Conservation (phyloP, 192 early-diverging fungal species). For the Cladochytrium replicatum region DNA sequence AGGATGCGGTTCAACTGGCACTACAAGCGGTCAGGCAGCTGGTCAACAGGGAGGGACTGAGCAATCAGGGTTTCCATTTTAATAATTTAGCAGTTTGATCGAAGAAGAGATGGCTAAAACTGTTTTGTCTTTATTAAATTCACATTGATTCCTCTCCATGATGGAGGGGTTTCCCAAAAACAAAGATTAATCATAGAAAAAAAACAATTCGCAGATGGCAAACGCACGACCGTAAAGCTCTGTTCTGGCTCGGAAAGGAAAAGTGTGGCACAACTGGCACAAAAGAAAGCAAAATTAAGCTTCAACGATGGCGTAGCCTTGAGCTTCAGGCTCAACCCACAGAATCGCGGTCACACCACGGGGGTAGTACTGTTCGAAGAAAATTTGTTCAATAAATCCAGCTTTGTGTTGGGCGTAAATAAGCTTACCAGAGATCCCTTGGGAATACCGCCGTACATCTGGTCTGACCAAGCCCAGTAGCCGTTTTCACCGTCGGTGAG, state of each 20-base stretch:
- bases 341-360: constrained; percentile 15
- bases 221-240: background rate
- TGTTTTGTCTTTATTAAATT: too few relatives aligned
- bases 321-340: too few relatives aligned
- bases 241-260: too few relatives aligned
- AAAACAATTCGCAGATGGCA: background rate
- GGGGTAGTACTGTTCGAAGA: constrained; percentile 8
- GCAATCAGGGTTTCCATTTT: too few relatives aligned
- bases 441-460: constrained; percentile 9
- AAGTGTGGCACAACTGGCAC: too few relatives aligned
- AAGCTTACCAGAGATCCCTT: constrained; percentile 1
- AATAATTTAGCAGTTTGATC: too few relatives aligned
- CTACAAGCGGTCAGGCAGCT: too few relatives aligned
- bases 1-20: too few relatives aligned
- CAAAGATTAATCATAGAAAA: background rate
- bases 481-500: constrained; percentile 4
- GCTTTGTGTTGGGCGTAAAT: background rate
- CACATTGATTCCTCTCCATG: too few relatives aligned
- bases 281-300: background rate
- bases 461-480: constrained; percentile 13
- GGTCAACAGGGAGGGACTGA: too few relatives aligned
- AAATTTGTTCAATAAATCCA: background rate
- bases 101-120: too few relatives aligned
- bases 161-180: too few relatives aligned
- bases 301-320: background rate